Evolutionary conservation across 305 asterid species (phyloP), one percentile per base, ranked within the genome.

Genomic region (Lippia alba): DNA sequence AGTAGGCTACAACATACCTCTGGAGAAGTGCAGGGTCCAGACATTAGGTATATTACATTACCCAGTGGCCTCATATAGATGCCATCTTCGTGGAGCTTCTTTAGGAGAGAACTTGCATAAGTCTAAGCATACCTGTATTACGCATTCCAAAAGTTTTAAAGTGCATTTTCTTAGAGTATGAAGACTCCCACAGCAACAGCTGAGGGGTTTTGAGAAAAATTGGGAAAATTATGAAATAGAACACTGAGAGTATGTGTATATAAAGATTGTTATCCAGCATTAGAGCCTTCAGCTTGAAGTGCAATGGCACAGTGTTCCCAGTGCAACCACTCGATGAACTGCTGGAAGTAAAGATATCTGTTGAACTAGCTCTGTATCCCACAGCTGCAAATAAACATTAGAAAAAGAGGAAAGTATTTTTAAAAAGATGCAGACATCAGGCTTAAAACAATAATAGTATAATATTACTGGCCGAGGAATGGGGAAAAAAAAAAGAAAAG

Each of bases 241-340:
- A 30, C 16, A 54, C 30, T 48, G 59, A 18, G 58, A 70, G 73
- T 45, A 8, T 8, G 12, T 46, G 73, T 45, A 8, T 8, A 15
- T 46, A 44, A 74, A 73, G 64, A 58, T 72, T 19, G 64, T 51
- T 90, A 94, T 98, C 99, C 99, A 34, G 92, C 83, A 76, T 90
- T 73, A 70, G 69, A 67, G 78, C 96, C 94, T 79, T 86, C 90
- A 7, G 92, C 97, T 79, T 20, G 77, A 68, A 92, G 96, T 76
- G 92, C 99, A 74, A 94, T 67, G 72, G 98, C 98, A 67, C 85
- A 94, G 86, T 74, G 98, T 92, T 74, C 99, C 97, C 69, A 92
- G 79, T 8, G 87, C 82, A 71, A 95, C 88, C 53, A 86, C 94
- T 81, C 98, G 85, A 41, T 78, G 74, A 64, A 94, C 91, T 30